Evolutionary conservation across 78 protist genomes (phyloP), one percentile per base, ranked within the genome.

Genomic region (Guillardia theta): DNA sequence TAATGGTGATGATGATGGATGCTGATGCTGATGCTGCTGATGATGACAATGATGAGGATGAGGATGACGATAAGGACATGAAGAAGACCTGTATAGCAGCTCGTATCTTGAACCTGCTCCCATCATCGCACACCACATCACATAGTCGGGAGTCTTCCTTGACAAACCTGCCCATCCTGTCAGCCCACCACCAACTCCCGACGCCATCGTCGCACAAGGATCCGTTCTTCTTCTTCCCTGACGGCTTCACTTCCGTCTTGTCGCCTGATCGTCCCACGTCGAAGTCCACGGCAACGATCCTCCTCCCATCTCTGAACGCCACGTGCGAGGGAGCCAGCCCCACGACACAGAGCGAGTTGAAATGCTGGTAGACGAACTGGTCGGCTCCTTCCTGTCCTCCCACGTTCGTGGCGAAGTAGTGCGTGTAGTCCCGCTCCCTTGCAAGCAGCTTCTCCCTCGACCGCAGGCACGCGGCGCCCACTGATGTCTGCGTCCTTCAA

Each of bases 221-320:
- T 4, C 46, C 41, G 41, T 70, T 15, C 48, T 78, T 78, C 48
- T 78, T 78, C 8, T 78, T 78, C 33, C 90, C 90, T 21, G 90
- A n/a, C 1, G 48, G 53, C 50, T 78, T 78, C 46, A 10, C 36
- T 43, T 45, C 90, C 10, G 8, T 27, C 90, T 43, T 78, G 12
- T 78, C 90, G 9, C 90, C 90, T 24, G 50, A 37, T 36, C 90
- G 10, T 12, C 90, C 90, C 24, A 78, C 90, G 33, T 78, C 90
- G 24, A 78, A 78, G 33, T 78, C 90, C 1, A 78, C 90, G 8
- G 39, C 18, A 0, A 8, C 33, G 1, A 78, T 48, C 2, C 24
- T 1, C 33, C 50, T 12, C 24, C 90, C 90, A 15, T 70, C 22
- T 36, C 53, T 18, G 44, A 78, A n/a, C 4, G 90, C 90, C 0